phyloP scores from a whole-genome alignment of 176 grass and related monocot species.

The Poa pratensis region DNA sequence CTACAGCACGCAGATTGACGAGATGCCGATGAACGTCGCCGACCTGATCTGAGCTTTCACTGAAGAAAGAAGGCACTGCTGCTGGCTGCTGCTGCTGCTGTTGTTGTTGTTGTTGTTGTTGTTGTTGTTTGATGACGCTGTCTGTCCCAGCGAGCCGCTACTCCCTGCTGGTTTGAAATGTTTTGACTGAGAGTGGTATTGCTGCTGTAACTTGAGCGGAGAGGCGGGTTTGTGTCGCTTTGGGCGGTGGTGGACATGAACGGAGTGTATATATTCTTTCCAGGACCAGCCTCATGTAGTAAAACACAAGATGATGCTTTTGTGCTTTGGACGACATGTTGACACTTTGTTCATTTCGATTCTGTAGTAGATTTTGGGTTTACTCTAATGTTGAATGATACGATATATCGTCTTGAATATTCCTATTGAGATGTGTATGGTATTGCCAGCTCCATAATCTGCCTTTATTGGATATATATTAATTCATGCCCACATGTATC shows the following conservation, averaged over 20 bases:
- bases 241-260: not conserved
- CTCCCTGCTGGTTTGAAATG: not conserved
- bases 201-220: no score
- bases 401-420: no score
- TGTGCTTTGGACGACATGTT: slow-evolving; percentile 1
- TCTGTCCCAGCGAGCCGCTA: no score
- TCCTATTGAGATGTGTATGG: no score
- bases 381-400: no score
- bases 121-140: not conserved
- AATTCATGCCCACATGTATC: no score
- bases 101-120: not conserved
- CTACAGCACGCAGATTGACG: slow-evolving; percentile 99
- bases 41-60: slow-evolving; percentile 72
- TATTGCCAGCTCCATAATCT: not conserved
- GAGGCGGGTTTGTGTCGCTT: not conserved
- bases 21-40: slow-evolving; percentile 99
- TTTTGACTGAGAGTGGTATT: not conserved
- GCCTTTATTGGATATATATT: not conserved
- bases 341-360: not conserved
- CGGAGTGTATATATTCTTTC: not conserved
- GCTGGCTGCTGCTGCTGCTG: not conserved
- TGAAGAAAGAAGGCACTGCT: not conserved
- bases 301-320: not conserved
- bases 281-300: slow-evolving; percentile 38
- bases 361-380: not conserved